Conservation (phyloP, 371 early-diverging fungal genomes). For the Mycotypha africana region DNA sequence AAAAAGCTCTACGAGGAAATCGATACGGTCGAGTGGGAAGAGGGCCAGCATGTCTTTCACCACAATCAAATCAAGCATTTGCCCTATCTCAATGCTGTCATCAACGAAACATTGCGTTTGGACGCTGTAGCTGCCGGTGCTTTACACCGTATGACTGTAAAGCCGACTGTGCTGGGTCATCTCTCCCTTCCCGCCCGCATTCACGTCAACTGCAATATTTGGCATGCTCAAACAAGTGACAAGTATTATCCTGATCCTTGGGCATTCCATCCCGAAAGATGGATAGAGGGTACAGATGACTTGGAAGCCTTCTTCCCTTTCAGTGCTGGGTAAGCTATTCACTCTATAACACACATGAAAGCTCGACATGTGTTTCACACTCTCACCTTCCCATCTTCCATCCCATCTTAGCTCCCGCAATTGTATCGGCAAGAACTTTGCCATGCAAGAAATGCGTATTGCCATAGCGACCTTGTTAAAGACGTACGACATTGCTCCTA, state of each 20-base stretch:
- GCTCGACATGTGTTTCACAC: no score
- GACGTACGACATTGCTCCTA: constrained; percentile 21
- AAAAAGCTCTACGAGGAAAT: constrained; percentile 25
- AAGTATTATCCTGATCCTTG: constrained; percentile 22
- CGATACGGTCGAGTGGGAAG: constrained; percentile 12
- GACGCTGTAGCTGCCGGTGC: constrained; percentile 22
- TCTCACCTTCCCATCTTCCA: no score
- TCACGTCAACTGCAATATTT: constrained; percentile 3
- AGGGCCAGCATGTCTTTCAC: constrained; percentile 9
- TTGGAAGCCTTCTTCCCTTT: constrained; percentile 38
- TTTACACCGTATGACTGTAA: constrained; percentile 13
- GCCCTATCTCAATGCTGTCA: constrained; percentile 32
- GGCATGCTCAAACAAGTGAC: constrained; percentile 15
- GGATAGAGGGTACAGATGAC: constrained; percentile 16
- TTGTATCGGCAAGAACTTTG: constrained; percentile 51
- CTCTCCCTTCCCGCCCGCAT: constrained; percentile 17
- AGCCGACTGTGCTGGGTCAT: constrained; percentile 10
- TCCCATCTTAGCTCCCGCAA: constrained; percentile 41
- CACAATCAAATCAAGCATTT: constrained; percentile 29
- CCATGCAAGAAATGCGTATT: constrained; percentile 42
- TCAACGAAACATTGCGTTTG: constrained; percentile 33
- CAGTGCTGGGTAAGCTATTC: constrained; percentile 24
- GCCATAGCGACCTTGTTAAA: constrained; percentile 28
- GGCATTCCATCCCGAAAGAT: constrained; percentile 29
- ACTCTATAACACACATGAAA: no score